These are phyloP conservation scores for Zoysia japonica DNA, from an alignment of 176 grass and related monocot species.

Conservation along the genomic window DNA sequence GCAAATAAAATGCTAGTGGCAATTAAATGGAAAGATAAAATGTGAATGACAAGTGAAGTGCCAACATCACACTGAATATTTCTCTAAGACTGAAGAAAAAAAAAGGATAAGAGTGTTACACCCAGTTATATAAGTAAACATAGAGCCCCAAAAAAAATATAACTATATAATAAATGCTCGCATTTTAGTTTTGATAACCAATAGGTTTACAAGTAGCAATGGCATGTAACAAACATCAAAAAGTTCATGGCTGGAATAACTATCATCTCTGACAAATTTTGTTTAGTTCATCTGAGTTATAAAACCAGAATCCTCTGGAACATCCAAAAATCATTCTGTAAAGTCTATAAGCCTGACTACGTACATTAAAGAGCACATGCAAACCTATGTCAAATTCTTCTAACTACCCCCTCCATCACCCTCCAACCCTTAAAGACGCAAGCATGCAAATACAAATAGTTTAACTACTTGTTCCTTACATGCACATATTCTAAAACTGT, in stretches of 20 bases:
- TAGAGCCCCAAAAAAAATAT: not conserved
- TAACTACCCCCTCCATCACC: not conserved
- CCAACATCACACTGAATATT: not conserved
- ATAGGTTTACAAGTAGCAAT: not conserved
- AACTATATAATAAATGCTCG: not conserved
- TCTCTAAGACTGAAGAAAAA: not conserved
- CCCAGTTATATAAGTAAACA: slow-evolving; percentile 3
- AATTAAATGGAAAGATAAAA: not conserved
- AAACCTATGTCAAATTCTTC: not conserved
- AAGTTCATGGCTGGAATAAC: not conserved
- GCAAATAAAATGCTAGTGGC: slow-evolving; percentile 35
- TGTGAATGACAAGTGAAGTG: not conserved
- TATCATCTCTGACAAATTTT: not conserved
- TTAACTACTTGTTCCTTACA: not conserved
- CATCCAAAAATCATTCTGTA: not conserved
- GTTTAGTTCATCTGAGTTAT: not conserved
- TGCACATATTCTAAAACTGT: slow-evolving; percentile 6
- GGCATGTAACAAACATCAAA: not conserved
- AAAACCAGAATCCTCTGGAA: not conserved
- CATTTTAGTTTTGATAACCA: not conserved
- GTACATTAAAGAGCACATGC: not conserved
- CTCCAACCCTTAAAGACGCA: not conserved
- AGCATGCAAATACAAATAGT: not conserved
- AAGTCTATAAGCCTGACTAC: not conserved
- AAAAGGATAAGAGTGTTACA: not conserved